A percentile compares a stretch with the other conserved stretches of the same genome.
Conservation (phyloP, 2,329 filamentous ascomycete genomes). For the Pseudomassariella vexata region DNA sequence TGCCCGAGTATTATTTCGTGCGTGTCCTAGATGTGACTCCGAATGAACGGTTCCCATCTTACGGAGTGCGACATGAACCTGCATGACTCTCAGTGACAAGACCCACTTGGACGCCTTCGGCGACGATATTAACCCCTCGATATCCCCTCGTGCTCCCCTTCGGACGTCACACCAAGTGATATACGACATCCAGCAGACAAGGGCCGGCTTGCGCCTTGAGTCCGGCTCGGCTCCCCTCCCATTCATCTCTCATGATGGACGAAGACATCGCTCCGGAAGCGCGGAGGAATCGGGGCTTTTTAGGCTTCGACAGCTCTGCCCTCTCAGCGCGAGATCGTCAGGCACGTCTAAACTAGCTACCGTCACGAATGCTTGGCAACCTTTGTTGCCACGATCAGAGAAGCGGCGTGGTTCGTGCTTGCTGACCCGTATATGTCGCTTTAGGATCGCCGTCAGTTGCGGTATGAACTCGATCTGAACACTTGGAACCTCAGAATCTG, state of each 20-base stretch:
- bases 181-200: no score
- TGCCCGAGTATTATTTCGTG: no score
- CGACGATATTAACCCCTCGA: no score
- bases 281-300: constrained; percentile 41
- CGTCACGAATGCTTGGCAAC: neutral
- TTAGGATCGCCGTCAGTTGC: constrained; percentile 44
- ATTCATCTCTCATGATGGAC: constrained; percentile 14
- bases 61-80: no score
- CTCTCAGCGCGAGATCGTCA: constrained; percentile 42
- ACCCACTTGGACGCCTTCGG: no score
- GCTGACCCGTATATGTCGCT: constrained; percentile 2
- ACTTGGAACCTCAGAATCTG: constrained; percentile 50
- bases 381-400: constrained; percentile 4
- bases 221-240: constrained; percentile 2
- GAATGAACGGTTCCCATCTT: no score
- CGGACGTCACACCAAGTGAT: no score
- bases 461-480: constrained; percentile 48
- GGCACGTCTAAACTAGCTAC: constrained; percentile 24
- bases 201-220: neutral
- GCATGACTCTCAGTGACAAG: no score
- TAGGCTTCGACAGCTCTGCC: constrained; percentile 45
- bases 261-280: constrained; percentile 26
- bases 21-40: no score
- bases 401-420: neutral
- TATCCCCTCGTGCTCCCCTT: no score